Evolutionary conservation across 2,329 filamentous ascomycete species (phyloP).

Genomic region (Ustulina deusta): DNA sequence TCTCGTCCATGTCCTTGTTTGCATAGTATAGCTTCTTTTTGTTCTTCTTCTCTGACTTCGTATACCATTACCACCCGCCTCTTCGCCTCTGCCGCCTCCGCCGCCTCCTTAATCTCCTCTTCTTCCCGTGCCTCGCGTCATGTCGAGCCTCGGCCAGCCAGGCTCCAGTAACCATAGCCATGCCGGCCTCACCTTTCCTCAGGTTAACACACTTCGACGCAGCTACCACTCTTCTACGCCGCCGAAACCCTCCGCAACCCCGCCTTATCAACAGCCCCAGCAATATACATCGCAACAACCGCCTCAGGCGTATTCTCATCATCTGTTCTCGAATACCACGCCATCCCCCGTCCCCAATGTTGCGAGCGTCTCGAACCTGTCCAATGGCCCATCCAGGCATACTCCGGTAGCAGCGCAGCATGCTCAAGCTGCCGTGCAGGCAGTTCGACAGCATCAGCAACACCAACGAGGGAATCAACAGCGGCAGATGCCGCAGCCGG

Average conservation of each 20-base stretch:
- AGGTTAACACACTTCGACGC: slow-evolving; percentile 62
- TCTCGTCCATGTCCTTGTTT: slow-evolving; percentile 25
- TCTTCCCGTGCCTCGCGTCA: slow-evolving; percentile 46
- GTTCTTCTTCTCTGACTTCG: slow-evolving; percentile 4
- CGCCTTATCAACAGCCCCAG: slow-evolving; percentile 66
- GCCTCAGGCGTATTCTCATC: slow-evolving; percentile 63
- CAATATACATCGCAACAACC: slow-evolving; percentile 66
- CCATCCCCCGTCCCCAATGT: slow-evolving; percentile 62
- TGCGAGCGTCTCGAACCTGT: slow-evolving; percentile 62
- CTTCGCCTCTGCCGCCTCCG: slow-evolving; percentile 4
- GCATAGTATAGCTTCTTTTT: slow-evolving; percentile 35
- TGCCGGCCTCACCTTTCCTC: slow-evolving; percentile 65
- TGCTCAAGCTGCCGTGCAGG: slow-evolving; percentile 52
- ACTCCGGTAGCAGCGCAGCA: slow-evolving; percentile 59
- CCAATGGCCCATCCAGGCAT: slow-evolving; percentile 62
- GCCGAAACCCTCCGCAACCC: slow-evolving; percentile 67
- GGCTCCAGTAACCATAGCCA: slow-evolving; percentile 62
- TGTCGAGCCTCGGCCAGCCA: slow-evolving; percentile 63
- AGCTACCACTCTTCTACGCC: slow-evolving; percentile 62
- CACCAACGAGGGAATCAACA: slow-evolving; percentile 52
- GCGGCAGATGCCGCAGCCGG: slow-evolving; percentile 52
- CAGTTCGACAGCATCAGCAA: slow-evolving; percentile 49
- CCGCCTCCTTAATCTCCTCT: slow-evolving; percentile 24
- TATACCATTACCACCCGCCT: slow-evolving; percentile 30
- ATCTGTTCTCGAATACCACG: slow-evolving; percentile 63